Percentiles rank a stretch among this genome's conserved stretches.
These are phyloP conservation scores for Paraphoma chrysanthemicola DNA, from an alignment of 2,329 filamentous ascomycete genomes.

Conservation along the genomic window DNA sequence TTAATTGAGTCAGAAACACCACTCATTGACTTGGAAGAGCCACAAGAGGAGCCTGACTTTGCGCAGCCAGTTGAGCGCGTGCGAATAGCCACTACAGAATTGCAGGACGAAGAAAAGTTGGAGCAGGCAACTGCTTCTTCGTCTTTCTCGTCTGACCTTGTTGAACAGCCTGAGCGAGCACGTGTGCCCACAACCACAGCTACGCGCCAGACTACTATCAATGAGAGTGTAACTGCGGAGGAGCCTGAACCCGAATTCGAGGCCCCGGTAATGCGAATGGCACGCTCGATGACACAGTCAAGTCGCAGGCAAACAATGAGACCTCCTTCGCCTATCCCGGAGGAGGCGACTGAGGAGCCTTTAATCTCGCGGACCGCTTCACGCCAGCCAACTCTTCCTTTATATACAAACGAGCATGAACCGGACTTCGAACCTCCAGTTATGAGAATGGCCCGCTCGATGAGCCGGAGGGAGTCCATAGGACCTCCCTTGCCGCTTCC, in stretches of 20 bases:
- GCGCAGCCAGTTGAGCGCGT: background rate
- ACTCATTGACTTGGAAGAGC: background rate
- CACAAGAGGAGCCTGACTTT: background rate
- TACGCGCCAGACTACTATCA: background rate
- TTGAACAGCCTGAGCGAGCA: background rate
- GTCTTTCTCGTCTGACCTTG: background rate
- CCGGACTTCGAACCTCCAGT: background rate
- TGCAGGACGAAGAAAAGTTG: background rate
- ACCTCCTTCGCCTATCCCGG: background rate
- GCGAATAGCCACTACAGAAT: background rate
- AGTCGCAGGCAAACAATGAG: background rate
- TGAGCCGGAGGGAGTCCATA: background rate
- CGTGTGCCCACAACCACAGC: background rate
- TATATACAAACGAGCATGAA: background rate
- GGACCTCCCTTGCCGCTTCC: background rate
- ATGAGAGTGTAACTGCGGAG: background rate
- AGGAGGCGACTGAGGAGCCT: background rate
- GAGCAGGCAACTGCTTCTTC: background rate
- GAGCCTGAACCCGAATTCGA: background rate
- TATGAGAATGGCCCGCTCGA: background rate
- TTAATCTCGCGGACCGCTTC: background rate
- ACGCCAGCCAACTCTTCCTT: background rate
- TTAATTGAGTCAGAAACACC: background rate
- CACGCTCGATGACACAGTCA: background rate
- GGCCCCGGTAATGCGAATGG: background rate